Conservation (phyloP, 768 basidiomycete species). For the Suillus bovinus region DNA sequence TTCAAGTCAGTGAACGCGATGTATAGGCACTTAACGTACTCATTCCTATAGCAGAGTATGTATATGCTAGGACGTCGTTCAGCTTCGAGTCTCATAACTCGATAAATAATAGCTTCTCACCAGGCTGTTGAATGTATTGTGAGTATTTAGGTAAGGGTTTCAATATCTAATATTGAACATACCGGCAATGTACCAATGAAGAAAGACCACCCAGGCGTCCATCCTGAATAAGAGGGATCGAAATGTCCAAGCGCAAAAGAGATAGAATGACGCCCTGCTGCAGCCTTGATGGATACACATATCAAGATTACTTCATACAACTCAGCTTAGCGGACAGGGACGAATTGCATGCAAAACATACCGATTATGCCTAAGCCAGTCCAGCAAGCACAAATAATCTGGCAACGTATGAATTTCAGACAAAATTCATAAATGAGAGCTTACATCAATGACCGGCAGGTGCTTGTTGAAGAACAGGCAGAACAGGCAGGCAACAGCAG, state of each 20-base stretch:
- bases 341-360: constrained; percentile 19
- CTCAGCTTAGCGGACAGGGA: constrained; percentile 12
- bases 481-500: constrained; percentile 46
- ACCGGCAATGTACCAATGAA: constrained; percentile 65
- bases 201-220: constrained; percentile 69
- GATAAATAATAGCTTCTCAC: constrained; percentile 18
- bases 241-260: constrained; percentile 60
- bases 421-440: constrained; percentile 8
- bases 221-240: constrained; percentile 59
- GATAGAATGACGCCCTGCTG: constrained; percentile 52
- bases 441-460: constrained; percentile 51
- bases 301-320: constrained; percentile 50
- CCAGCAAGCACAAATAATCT: constrained; percentile 64
- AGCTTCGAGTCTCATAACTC: constrained; percentile 14
- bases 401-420: constrained; percentile 10
- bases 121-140: constrained; percentile 25
- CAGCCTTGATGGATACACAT: constrained; percentile 58
- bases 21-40: constrained; percentile 34
- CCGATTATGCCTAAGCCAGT: constrained; percentile 59
- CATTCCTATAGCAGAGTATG: constrained; percentile 63
- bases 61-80: constrained; percentile 43
- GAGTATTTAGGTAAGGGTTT: neutral
- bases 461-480: constrained; percentile 57
- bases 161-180: constrained; percentile 4
- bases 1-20: constrained; percentile 5